phyloP scores from a whole-genome alignment of 2,329 filamentous ascomycete genomes.

The Ascochyta lentis region DNA sequence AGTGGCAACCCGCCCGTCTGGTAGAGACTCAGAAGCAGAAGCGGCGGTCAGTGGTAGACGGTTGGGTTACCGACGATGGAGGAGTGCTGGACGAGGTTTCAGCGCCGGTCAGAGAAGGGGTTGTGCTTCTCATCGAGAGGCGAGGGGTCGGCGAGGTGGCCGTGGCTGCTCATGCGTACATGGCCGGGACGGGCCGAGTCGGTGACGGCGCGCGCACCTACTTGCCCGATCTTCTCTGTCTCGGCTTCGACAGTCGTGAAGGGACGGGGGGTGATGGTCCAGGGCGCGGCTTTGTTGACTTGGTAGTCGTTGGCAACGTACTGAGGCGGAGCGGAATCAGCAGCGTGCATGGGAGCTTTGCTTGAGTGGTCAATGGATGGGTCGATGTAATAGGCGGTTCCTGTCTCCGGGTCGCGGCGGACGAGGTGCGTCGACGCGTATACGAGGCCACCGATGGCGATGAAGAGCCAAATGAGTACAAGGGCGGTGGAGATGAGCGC shows the following conservation, averaged over 20 bases:
- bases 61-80: conserved; percentile 43
- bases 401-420: conserved; percentile 68
- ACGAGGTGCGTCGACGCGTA: conserved; percentile 69
- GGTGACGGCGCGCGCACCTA: conserved; percentile 52
- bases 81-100: conserved; percentile 4
- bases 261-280: conserved; percentile 54
- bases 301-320: conserved; percentile 52
- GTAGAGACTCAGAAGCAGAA: conserved; percentile 55
- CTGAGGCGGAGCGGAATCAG: conserved; percentile 48
- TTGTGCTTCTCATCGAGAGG: conserved; percentile 47
- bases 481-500: conserved; percentile 79
- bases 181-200: conserved; percentile 53
- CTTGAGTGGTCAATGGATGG: conserved; percentile 29
- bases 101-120: conserved; percentile 41
- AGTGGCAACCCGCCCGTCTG: conserved; percentile 26
- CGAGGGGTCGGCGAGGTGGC: conserved; percentile 52
- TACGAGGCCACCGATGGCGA: conserved; percentile 75
- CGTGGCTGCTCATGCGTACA: conserved; percentile 54
- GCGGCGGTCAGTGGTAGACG: conserved; percentile 51
- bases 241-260: conserved; percentile 51
- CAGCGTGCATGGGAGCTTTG: conserved; percentile 22
- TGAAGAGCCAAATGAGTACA: conserved; percentile 76
- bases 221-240: conserved; percentile 53
- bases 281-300: conserved; percentile 55
- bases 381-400: conserved; percentile 49